A percentile compares a stretch with the other conserved stretches of the same genome.
phyloP scores from a whole-genome alignment of 805 yeast species.

The Suhomyces sp. region DNA sequence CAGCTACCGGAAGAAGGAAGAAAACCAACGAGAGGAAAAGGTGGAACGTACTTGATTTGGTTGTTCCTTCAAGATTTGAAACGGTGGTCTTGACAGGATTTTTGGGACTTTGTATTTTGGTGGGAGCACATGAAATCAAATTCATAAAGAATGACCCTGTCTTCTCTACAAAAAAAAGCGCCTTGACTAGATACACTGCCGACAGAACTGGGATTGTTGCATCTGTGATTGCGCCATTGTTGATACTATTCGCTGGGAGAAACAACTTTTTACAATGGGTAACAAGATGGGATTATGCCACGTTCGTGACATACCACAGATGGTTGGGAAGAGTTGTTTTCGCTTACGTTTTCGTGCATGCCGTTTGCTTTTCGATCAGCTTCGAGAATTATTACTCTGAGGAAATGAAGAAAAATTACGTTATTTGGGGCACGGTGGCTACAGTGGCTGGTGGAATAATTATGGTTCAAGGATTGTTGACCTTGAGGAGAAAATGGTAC shows the following conservation, averaged over 20 bases:
- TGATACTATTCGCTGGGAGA: constrained; percentile 23
- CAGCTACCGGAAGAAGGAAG: constrained; percentile 19
- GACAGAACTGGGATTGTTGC: constrained; percentile 53
- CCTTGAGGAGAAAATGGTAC: constrained; percentile 46
- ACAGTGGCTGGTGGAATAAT: constrained; percentile 36
- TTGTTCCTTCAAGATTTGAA: constrained; percentile 39
- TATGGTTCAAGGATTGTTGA: constrained; percentile 45
- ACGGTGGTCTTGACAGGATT: constrained; percentile 25
- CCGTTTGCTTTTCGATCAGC: constrained; percentile 15
- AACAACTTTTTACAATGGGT: constrained; percentile 18
- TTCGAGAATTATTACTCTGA: constrained; percentile 11
- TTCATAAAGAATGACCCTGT: constrained; percentile 14
- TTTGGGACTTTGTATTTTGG: constrained; percentile 15
- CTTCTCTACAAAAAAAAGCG: constrained; percentile 7
- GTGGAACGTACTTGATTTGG: constrained; percentile 17
- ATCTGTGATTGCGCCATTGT: constrained; percentile 26
- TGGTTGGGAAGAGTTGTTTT: constrained; percentile 20
- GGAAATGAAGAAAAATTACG: constrained; percentile 17
- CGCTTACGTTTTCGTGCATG: constrained; percentile 17
- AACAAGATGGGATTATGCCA: constrained; percentile 12
- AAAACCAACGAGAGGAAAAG: constrained; percentile 18
- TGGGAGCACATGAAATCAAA: constrained; percentile 7
- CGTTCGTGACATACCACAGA: constrained; percentile 20
- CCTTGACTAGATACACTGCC: constrained; percentile 31
- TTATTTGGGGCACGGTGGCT: constrained; percentile 30